These are phyloP conservation scores for Nicotiana obtusifolia DNA, from an alignment of 257 asterid species.

Conservation along the genomic window DNA sequence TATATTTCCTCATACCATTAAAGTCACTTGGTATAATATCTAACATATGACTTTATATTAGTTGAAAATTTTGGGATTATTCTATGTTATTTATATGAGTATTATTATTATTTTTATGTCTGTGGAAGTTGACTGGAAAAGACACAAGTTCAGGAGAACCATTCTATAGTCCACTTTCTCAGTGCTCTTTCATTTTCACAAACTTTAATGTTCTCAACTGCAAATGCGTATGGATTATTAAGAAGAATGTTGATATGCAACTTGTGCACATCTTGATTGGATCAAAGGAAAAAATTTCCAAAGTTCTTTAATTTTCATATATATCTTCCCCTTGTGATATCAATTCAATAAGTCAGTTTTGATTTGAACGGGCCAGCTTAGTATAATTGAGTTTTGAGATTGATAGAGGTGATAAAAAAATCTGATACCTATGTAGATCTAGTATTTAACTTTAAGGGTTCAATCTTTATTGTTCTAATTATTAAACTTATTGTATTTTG, in stretches of 20 bases:
- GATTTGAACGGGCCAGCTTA: neutral
- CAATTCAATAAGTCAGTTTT: neutral
- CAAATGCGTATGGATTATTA: neutral
- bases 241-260: neutral
- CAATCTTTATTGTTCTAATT: no score
- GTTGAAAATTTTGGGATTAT: no score
- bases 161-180: constrained; percentile 4
- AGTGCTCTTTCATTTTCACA: neutral
- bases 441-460: neutral
- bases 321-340: neutral
- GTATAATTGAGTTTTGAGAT: neutral
- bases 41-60: no score
- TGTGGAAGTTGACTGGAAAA: neutral
- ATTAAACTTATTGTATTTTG: no score
- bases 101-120: neutral
- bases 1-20: no score
- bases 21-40: no score
- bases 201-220: neutral
- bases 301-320: neutral
- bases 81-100: no score
- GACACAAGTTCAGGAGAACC: neutral
- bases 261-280: neutral
- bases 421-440: no score
- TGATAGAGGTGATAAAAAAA: neutral
- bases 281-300: neutral